Percentiles rank a stretch among this genome's conserved stretches.
These are phyloP conservation scores for carrot (Daucus carota) DNA, from an alignment of 129 eudicot species.

Conservation along the genomic window DH1_v3.0 NC_030389.2:38985501-38986000, in stretches of 20 bases:
- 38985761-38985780: not conserved
- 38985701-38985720: not conserved
- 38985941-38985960: constrained; percentile 74
- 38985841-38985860: not conserved
- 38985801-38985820: not conserved
- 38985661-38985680: not conserved
- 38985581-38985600: not conserved
- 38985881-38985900: not conserved
- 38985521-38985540: not conserved
- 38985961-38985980: constrained; percentile 91
- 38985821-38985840: not conserved
- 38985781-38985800: not conserved
- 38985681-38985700: not conserved
- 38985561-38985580: not conserved
- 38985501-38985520: not conserved
- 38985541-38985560: not conserved
- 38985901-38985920: constrained; percentile 45
- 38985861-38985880: not conserved
- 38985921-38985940: constrained; percentile 88
- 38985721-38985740: not conserved
- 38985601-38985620: not conserved
- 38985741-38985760: not conserved
- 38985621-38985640: not conserved
- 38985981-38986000: constrained; percentile 15
- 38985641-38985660: not conserved